Evolutionary conservation across 352 stramenopile genomes (phyloP).

Genomic region (Globisporangium yorkense): DNA sequence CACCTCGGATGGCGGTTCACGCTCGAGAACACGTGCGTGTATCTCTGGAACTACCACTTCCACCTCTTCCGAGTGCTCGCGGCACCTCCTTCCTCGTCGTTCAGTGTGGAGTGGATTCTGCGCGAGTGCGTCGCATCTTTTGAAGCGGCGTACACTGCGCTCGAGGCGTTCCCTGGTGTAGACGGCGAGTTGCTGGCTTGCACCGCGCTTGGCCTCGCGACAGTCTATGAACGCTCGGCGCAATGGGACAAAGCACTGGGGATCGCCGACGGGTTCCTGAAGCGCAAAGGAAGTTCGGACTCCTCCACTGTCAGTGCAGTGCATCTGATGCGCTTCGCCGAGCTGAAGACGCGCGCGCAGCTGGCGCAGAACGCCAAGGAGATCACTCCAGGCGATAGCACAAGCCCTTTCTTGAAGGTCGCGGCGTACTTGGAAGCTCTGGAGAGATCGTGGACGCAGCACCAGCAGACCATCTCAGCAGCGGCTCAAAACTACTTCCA

Average conservation of each 20-base stretch:
- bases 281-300: constrained; percentile 24
- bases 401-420: constrained; percentile 32
- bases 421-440: constrained; percentile 50
- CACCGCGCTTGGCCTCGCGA: constrained; percentile 43
- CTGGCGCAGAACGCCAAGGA: constrained; percentile 71
- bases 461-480: neutral
- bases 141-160: constrained; percentile 37
- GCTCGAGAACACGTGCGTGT: constrained; percentile 79
- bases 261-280: constrained; percentile 52
- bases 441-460: constrained; percentile 27
- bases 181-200: constrained; percentile 46
- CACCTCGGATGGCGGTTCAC: constrained; percentile 54
- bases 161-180: constrained; percentile 27
- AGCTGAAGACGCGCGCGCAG: constrained; percentile 58
- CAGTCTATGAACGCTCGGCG: constrained; percentile 38
- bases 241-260: constrained; percentile 41
- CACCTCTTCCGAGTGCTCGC: constrained; percentile 62
- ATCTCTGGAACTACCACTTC: constrained; percentile 91
- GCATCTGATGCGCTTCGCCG: constrained; percentile 59
- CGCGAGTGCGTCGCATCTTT: constrained; percentile 58
- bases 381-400: constrained; percentile 33
- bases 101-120: constrained; percentile 39
- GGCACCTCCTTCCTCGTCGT: constrained; percentile 1
- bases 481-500: constrained; percentile 32
- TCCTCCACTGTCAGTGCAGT: neutral